Evolutionary conservation across 352 stramenopile genomes (phyloP), one percentile per base, ranked within the genome.

Genomic region (Pythium utonaiense): DNA sequence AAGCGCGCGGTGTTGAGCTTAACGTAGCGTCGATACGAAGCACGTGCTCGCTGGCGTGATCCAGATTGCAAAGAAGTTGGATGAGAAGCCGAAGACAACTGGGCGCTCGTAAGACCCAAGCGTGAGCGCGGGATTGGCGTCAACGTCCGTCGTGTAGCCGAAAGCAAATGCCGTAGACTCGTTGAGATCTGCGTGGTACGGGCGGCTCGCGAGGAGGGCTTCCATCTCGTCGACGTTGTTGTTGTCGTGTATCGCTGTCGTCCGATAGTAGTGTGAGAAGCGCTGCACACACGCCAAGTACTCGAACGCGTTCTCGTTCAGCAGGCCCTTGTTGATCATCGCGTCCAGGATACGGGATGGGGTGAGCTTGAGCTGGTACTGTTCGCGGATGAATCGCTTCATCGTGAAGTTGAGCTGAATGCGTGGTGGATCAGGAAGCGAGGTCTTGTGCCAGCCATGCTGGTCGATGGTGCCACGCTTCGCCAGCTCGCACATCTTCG

Each of bases 191-290:
- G 6, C 14, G 8, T 51, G 53, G 21, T 59, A 59, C 25, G 53
- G 38, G 2, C 38, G 53, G 14, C 36, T 40, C 14, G 34, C 13
- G 16, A 59, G 53, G 13, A 51, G 41, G 6, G 17, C 12, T 19
- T 60, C 38, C 38, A 45, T 45, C 17, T 45, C 17, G 58, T 65
- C 57, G 42, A 65, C 49, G n/a, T 47, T 45, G 30, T 57, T 33
- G 50, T 25, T 57, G 31, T 47, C 50, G 19, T 33, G 13, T 1
- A 54, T 45, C 3, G 10, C 19, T 10, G 38, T 45, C 19, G 38
- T 45, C 38, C 19, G 16, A n/a, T 9, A 24, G 38, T 45, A 30
- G 4, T 54, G 13, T 2, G 27, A 28, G 25, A 27, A 53, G 22
- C 47, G 47, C 16, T 53, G 25, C 16, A 53, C 14, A 25, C 28